A percentile compares a stretch with the other conserved stretches of the same genome.
Evolutionary conservation across 2,329 filamentous ascomycete genomes (phyloP).

Genomic region (Stylonectria norvegica): DNA sequence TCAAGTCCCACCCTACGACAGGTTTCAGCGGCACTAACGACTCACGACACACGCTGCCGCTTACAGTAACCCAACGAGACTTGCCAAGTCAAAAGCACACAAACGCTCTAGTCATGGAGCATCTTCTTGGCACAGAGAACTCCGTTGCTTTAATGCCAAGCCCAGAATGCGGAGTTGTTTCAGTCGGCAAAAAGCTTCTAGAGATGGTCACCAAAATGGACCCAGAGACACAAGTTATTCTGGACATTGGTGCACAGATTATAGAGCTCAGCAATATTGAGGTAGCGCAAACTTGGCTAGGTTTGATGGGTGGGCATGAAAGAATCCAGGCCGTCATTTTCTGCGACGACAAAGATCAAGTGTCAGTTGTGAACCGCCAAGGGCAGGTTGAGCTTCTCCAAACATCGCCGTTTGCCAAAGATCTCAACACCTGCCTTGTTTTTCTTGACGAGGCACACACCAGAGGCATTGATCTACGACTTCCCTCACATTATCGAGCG

Average conservation of each 20-base stretch:
- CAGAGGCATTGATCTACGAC: conserved; percentile 56
- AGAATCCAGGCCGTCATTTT: background rate
- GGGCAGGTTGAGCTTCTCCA: conserved; percentile 40
- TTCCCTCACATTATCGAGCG: conserved; percentile 45
- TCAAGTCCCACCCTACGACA: conserved; percentile 42
- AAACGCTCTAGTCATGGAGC: conserved; percentile 60
- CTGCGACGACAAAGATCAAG: background rate
- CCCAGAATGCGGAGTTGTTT: background rate
- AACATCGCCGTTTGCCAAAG: conserved; percentile 52
- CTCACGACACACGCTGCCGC: conserved; percentile 54
- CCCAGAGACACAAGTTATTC: conserved; percentile 47
- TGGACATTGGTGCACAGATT: conserved; percentile 62
- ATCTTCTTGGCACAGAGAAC: conserved; percentile 53
- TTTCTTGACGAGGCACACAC: conserved; percentile 62
- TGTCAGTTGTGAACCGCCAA: background rate
- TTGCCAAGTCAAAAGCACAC: conserved; percentile 54
- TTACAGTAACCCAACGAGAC: conserved; percentile 61
- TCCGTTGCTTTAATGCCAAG: conserved; percentile 7
- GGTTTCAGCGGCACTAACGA: conserved; percentile 74
- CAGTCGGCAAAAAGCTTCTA: background rate
- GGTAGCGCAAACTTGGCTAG: conserved; percentile 50
- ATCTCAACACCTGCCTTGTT: conserved; percentile 50
- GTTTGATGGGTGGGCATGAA: background rate
- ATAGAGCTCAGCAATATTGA: conserved; percentile 54
- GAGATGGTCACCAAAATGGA: background rate